phyloP scores from a whole-genome alignment of 2,329 filamentous ascomycete species.

The Akanthomyces dipterigenus region DNA sequence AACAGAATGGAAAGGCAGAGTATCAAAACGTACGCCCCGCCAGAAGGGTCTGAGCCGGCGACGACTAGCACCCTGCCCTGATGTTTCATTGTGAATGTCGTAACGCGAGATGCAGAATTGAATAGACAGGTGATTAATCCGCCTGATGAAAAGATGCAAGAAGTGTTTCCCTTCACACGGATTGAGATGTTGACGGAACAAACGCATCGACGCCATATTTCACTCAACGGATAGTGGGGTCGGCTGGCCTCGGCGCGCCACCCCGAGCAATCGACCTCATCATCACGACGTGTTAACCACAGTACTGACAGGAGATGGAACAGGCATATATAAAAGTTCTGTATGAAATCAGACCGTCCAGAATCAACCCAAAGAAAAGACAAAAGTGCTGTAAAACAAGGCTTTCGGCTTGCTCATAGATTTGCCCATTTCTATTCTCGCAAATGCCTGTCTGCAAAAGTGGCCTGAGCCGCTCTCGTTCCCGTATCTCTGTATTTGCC shows the following conservation, averaged over 20 bases:
- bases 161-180: neutral
- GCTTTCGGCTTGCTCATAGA: neutral
- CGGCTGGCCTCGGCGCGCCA: neutral
- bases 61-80: conserved; percentile 63
- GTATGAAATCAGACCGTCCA: neutral
- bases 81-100: conserved; percentile 26
- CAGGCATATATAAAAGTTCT: neutral
- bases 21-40: conserved; percentile 62
- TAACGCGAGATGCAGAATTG: neutral
- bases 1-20: neutral
- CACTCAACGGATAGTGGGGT: conserved; percentile 5
- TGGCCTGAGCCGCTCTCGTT: neutral
- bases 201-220: conserved; percentile 3
- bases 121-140: neutral
- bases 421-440: neutral
- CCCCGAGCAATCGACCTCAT: neutral
- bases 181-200: neutral
- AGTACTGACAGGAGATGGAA: too few relatives aligned
- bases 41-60: conserved; percentile 84
- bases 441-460: neutral
- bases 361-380: neutral
- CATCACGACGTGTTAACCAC: neutral
- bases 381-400: neutral
- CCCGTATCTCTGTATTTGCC: neutral
- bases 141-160: neutral